phyloP scores from a whole-genome alignment of 768 basidiomycete genomes.

The Ramaria sp. region DNA sequence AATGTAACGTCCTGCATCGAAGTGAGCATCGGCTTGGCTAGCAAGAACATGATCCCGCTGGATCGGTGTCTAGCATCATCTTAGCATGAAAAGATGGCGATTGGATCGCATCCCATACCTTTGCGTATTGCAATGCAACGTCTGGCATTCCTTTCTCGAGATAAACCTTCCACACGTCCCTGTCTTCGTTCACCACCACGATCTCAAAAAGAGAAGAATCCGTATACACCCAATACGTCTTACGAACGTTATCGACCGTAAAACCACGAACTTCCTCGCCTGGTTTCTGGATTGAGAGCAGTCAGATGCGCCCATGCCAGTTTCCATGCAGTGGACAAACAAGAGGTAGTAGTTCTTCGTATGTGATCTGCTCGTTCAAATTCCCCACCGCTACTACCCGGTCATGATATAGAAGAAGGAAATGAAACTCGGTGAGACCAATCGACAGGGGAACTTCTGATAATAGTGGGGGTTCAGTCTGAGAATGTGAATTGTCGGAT shows the following conservation, averaged over 20 bases:
- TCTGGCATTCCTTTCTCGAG: constrained; percentile 69
- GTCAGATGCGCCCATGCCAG: neutral
- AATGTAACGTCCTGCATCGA: constrained; percentile 72
- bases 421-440: constrained; percentile 85
- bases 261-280: constrained; percentile 65
- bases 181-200: constrained; percentile 74
- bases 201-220: constrained; percentile 84
- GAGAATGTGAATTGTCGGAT: constrained; percentile 21
- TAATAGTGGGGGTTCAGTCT: constrained; percentile 13
- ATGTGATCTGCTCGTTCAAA: constrained; percentile 70
- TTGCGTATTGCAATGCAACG: constrained; percentile 69
- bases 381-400: constrained; percentile 67
- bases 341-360: constrained; percentile 74
- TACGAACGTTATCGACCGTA: constrained; percentile 73
- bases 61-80: constrained; percentile 49
- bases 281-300: constrained; percentile 43
- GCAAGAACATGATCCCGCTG: constrained; percentile 80
- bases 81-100: neutral
- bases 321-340: constrained; percentile 31
- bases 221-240: constrained; percentile 92
- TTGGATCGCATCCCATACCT: constrained; percentile 32
- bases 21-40: constrained; percentile 72
- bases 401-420: constrained; percentile 74
- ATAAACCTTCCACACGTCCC: constrained; percentile 91
- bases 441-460: constrained; percentile 58